Evolutionary conservation across 1,139 yeast species (phyloP).

Genomic region (Maudiozyma humilis): DNA sequence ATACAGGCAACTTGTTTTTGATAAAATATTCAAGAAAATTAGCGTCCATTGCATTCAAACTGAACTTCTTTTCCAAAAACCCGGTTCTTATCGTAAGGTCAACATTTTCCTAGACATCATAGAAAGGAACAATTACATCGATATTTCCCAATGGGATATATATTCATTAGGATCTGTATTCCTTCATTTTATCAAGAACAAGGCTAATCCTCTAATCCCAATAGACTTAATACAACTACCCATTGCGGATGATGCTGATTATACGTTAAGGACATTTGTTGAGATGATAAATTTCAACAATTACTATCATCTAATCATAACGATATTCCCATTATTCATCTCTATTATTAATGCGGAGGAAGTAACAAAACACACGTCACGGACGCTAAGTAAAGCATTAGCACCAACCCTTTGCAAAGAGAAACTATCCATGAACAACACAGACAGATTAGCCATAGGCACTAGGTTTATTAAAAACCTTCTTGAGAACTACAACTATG

Average conservation of each 20-base stretch:
- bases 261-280: constrained; percentile 35
- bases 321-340: constrained; percentile 38
- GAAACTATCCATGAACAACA: constrained; percentile 38
- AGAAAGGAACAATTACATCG: constrained; percentile 46
- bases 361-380: constrained; percentile 40
- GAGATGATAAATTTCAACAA: constrained; percentile 30
- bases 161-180: constrained; percentile 50
- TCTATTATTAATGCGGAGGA: constrained; percentile 31
- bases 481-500: constrained; percentile 39
- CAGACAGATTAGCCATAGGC: constrained; percentile 42
- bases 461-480: constrained; percentile 44
- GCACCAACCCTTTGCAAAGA: constrained; percentile 48
- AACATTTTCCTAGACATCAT: constrained; percentile 47
- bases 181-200: constrained; percentile 40
- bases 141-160: constrained; percentile 55
- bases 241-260: constrained; percentile 38
- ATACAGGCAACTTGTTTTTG: constrained; percentile 33
- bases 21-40: constrained; percentile 42
- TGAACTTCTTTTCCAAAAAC: constrained; percentile 48
- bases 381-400: constrained; percentile 42
- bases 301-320: constrained; percentile 32
- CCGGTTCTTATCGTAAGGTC: constrained; percentile 48
- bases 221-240: constrained; percentile 40
- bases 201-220: constrained; percentile 41
- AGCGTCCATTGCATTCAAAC: constrained; percentile 38